A percentile compares a stretch with the other conserved stretches of the same genome.
These are phyloP conservation scores for Termitomyces sp. DNA, from an alignment of 768 basidiomycete species.

Conservation along the genomic window DNA sequence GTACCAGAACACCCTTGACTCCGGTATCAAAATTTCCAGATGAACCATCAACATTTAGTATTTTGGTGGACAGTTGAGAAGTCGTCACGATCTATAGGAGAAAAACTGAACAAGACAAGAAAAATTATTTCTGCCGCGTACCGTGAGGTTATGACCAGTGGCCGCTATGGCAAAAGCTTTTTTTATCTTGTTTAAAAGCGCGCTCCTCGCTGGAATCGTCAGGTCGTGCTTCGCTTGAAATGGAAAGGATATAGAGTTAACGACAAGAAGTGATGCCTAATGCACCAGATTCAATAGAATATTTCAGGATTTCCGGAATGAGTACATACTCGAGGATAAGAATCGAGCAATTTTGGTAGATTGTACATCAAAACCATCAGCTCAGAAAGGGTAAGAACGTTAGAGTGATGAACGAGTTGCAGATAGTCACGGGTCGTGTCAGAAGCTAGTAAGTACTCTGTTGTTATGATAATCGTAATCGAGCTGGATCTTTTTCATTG, in stretches of 20 bases:
- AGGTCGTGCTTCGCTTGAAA: constrained; percentile 49
- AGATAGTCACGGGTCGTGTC: constrained; percentile 12
- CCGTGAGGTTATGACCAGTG: constrained; percentile 43
- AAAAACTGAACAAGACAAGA: background rate
- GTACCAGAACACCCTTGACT: constrained; percentile 57
- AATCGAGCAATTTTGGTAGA: constrained; percentile 39
- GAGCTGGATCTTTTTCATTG: background rate
- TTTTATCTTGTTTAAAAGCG: constrained; percentile 47
- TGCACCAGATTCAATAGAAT: background rate
- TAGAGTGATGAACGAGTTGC: constrained; percentile 31
- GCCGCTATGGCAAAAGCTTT: constrained; percentile 46
- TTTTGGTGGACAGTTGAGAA: constrained; percentile 66
- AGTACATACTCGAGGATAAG: constrained; percentile 37
- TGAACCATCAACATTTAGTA: constrained; percentile 59
- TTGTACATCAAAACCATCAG: constrained; percentile 56
- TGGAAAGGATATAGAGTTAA: constrained; percentile 64
- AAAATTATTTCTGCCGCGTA: constrained; percentile 17
- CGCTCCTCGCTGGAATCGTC: constrained; percentile 29
- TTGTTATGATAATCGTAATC: background rate
- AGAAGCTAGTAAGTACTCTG: constrained; percentile 3
- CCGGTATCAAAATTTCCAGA: constrained; percentile 63
- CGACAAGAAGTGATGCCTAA: constrained; percentile 55
- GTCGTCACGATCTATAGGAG: constrained; percentile 40
- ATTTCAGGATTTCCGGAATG: background rate
- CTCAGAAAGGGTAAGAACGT: constrained; percentile 43